phyloP scores from a whole-genome alignment of 1,284 basidiomycete genomes.

The Apiotrichum laibachii region DNA sequence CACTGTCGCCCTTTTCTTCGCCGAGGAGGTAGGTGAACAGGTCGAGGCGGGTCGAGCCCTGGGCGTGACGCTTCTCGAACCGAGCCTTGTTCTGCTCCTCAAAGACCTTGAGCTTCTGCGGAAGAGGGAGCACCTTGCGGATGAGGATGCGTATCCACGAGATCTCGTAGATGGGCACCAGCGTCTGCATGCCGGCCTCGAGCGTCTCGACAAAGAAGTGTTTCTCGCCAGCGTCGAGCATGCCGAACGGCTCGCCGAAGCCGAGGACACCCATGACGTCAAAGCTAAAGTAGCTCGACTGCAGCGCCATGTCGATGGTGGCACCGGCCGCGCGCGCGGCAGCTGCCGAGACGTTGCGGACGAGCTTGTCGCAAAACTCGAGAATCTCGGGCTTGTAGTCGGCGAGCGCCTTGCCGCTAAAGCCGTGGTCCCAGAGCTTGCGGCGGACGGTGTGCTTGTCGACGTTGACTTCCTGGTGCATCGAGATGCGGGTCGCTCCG shows the following conservation, averaged over 20 bases:
- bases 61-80: conserved; percentile 7
- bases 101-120: conserved; percentile 4
- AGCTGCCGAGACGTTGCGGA: conserved; percentile 5
- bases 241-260: conserved; percentile 83
- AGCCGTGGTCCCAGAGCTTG: conserved; percentile 15
- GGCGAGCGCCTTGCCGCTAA: conserved; percentile 9
- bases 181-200: conserved; percentile 7
- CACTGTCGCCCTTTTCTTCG: conserved; percentile 6
- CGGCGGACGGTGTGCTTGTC: conserved; percentile 2
- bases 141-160: conserved; percentile 9
- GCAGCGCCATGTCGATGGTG: conserved; percentile 9
- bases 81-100: conserved; percentile 13
- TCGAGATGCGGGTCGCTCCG: conserved; percentile 2
- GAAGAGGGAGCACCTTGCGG: conserved; percentile 4
- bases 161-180: conserved; percentile 9
- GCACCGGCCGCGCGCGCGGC: not conserved
- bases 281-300: conserved; percentile 74
- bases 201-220: conserved; percentile 14
- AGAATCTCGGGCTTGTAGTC: conserved; percentile 15
- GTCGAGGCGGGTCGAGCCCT: conserved; percentile 8
- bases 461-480: conserved; percentile 11
- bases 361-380: conserved; percentile 10
- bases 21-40: conserved; percentile 15
- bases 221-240: conserved; percentile 66
- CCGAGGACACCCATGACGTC: conserved; percentile 81